Base-by-base conservation (phyloP, 495 filamentous ascomycete species). In the Daldinia decipiens region DNA sequence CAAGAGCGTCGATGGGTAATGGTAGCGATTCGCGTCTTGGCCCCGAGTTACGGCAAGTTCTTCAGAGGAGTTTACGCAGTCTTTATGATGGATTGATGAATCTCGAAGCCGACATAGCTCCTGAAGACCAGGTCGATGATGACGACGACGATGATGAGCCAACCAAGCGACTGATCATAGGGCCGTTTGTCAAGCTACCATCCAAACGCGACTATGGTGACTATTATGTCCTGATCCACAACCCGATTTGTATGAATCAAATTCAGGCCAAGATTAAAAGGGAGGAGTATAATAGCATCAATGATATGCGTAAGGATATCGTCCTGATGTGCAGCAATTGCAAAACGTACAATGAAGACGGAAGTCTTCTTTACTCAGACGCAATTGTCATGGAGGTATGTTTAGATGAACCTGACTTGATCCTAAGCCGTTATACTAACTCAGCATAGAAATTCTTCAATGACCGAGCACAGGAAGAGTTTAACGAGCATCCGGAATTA, bases 231-330 rank as follows among this genome's bases (percentile, higher is more conserved):
- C 88, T 98, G 78, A 98, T 98, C 77, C 87, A 89, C 71, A 89
- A 90, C 31, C 95, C 95, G 0, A 97, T 99, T 76, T 92, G 90
- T 65, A 96, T 98, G 89, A 93, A 95, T 39, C 88, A 91, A 79
- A 97, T 99, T 74, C 87, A 90, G 78, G 93, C 90, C 78, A 94
- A 92, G 82, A 96, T 99, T 79, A 97, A 97, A 82, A 93, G 91
- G 70, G 91, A 94, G 66, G 92, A 98, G 69, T 99, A 98, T 78
- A 88, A 88, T 68, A 91, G 84, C 74, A 79, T 97, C 62, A 88
- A 83, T 67, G 91, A 92, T 67, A 92, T 98, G 86, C 83, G 89
- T 36, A 87, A 87, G 31, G 95, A 99, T 75, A 88, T 99, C 64
- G 87, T 88, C 51, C 81, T 92, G 61, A 87, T 99, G 73, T 95